These are phyloP conservation scores for Porpolomopsis calyptriformis DNA, from an alignment of 768 basidiomycete genomes.

Conservation along the genomic window DNA sequence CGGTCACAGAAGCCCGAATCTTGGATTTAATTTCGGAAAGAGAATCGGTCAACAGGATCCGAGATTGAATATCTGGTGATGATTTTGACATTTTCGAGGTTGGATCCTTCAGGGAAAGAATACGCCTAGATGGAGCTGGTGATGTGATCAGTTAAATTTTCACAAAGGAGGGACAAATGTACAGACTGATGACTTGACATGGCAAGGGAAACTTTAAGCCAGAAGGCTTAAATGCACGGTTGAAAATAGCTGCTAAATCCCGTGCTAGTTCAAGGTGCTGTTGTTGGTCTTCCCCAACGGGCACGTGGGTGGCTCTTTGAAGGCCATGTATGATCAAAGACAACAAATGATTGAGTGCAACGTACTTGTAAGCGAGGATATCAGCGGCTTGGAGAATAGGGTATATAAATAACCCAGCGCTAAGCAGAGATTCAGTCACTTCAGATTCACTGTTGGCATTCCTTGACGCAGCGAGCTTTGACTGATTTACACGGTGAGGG, in stretches of 20 bases:
- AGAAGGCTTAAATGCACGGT: slow-evolving; percentile 44
- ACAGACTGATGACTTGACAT: slow-evolving; percentile 61
- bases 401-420: slow-evolving; percentile 83
- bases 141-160: background rate
- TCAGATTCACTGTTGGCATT: slow-evolving; percentile 69
- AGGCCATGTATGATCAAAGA: background rate
- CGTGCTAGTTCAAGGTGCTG: slow-evolving; percentile 88
- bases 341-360: background rate
- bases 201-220: slow-evolving; percentile 63
- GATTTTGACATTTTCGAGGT: slow-evolving; percentile 95
- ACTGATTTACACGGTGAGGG: slow-evolving; percentile 30
- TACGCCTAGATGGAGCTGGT: slow-evolving; percentile 66
- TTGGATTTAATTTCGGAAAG: slow-evolving; percentile 51
- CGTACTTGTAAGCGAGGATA: slow-evolving; percentile 74
- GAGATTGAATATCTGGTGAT: slow-evolving; percentile 61
- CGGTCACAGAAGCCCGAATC: slow-evolving; percentile 75
- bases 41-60: slow-evolving; percentile 79
- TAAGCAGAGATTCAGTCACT: slow-evolving; percentile 71
- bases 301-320: slow-evolving; percentile 77
- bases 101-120: slow-evolving; percentile 82
- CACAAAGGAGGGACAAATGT: background rate
- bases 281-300: slow-evolving; percentile 92
- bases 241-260: slow-evolving; percentile 77
- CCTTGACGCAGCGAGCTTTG: slow-evolving; percentile 60
- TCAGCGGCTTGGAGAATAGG: slow-evolving; percentile 92